These are phyloP conservation scores for Pseudogymnoascus sp. DNA, from an alignment of 2,329 filamentous ascomycete species.

Conservation along the genomic window DNA sequence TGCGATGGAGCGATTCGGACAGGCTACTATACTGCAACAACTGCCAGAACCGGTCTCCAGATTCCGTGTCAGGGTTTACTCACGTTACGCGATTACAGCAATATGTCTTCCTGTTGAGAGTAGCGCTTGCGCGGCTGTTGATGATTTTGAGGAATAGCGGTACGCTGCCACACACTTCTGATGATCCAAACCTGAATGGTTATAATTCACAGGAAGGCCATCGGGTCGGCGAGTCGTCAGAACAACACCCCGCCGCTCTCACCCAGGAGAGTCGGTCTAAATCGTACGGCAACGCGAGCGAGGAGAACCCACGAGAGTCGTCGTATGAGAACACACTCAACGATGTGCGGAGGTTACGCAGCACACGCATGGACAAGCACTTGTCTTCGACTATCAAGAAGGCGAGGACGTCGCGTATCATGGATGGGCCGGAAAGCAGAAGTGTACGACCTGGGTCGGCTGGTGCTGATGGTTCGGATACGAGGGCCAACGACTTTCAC, in stretches of 20 bases:
- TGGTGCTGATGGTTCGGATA: slow-evolving; percentile 49
- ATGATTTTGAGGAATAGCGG: slow-evolving; percentile 80
- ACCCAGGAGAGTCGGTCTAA: slow-evolving; percentile 64
- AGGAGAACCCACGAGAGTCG: slow-evolving; percentile 54
- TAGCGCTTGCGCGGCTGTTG: slow-evolving; percentile 81
- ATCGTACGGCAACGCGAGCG: slow-evolving; percentile 57
- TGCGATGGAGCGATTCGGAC: slow-evolving; percentile 60
- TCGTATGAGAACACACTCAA: slow-evolving; percentile 94
- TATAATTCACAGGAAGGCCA: slow-evolving; percentile 61
- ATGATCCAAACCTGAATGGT: slow-evolving; percentile 59
- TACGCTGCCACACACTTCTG: slow-evolving; percentile 65
- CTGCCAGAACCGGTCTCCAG: slow-evolving; percentile 52
- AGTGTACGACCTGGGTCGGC: slow-evolving; percentile 62
- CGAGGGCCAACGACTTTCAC: slow-evolving; percentile 53
- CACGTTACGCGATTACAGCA: slow-evolving; percentile 81
- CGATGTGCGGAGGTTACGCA: slow-evolving; percentile 84
- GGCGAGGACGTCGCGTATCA: slow-evolving; percentile 81
- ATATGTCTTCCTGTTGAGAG: slow-evolving; percentile 85
- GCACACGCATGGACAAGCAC: slow-evolving; percentile 88
- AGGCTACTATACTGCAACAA: slow-evolving; percentile 62
- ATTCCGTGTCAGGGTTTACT: slow-evolving; percentile 52
- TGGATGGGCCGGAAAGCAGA: slow-evolving; percentile 72
- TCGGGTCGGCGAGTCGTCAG: slow-evolving; percentile 39
- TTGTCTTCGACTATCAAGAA: slow-evolving; percentile 88
- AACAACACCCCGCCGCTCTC: slow-evolving; percentile 40